Evolutionary conservation across 225 moss, liverwort and hornwort species (phyloP), one percentile per base, ranked within the genome.

Genomic region (Bryum argenteum): DNA sequence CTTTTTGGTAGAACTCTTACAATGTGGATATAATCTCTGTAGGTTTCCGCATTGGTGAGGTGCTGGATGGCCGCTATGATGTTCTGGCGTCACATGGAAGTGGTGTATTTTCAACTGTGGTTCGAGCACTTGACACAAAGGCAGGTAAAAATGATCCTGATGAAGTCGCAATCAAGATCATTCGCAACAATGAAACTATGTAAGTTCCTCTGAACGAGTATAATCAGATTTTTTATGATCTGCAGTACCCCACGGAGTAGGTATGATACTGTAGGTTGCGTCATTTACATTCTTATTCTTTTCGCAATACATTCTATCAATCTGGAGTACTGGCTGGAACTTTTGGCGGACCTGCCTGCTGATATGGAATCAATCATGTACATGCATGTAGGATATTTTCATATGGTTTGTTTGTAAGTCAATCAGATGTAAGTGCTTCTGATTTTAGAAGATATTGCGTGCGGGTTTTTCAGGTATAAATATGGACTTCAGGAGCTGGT

Each of bases 151-250:
- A 88, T 77, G 98, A 99, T 78, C 94, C 84, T 33, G 92, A 94
- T 26, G 94, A 92, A 81, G 98, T 99, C 79, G 98, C 98, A 21
- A 99, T 99, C 74, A 99, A 99, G 82, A 99, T 94, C 41, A 99
- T 99, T 58, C 98, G 98, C 67, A 99, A 99, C 78, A 99, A 99
- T 84, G 98, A 99, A 69, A 99, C 98, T 18, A 99, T 99, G 98
- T 99, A 80, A 71, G 94, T 48, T 48, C 48, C 48, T 11, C 48
- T 48, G 48, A 48, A 7, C 4, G 15, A 47, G 17, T 48, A 48
- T n/a, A n/a, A n/a, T n/a, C n/a, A n/a, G n/a, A n/a, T n/a, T n/a
- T n/a, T n/a, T n/a, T n/a, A n/a, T 28, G 14, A 6, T 26, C 39
- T 59, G 51, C 58, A 59, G 59, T 26, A 3, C 24, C 2, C 17